Base-by-base conservation (phyloP, 2,329 filamentous ascomycete genomes). In the Aaosphaeria arxii region DNA sequence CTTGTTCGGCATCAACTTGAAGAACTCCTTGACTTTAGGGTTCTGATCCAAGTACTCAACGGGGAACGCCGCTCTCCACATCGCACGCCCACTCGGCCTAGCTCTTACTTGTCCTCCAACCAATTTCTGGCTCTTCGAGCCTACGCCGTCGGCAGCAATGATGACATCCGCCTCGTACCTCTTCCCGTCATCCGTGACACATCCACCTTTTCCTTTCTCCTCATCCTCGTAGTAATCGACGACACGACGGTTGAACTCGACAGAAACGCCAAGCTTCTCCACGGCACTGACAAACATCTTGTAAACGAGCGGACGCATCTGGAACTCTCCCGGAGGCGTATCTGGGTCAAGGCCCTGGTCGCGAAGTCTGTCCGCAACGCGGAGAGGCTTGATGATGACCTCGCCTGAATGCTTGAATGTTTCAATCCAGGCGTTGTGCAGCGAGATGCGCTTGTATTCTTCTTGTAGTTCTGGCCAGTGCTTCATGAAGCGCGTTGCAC, bases 271-370 rank as follows among this genome's bases (percentile, higher is more conserved):
- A 2, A 74, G 65, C 47, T 67, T 72, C 55, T 77, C 69, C 28
- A 79, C 73, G 45, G 78, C 74, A 46, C 65, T 69, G 11, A 79
- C 71, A 51, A 80, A 79, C 77, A 81, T 81, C 58, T 74, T 73
- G 64, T 81, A 81, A 11, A 81, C 73, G 3, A 80, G 71, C 4
- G 77, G 78, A 11, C 78, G 74, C 75, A 82, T 79, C 58, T 81
- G 78, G 59, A 81, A 81, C 11, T 75, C 74, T 9, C 78, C 78
- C 4, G 78, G 77, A 1, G 78, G 77, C 1, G 75, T 79, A 51
- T 74, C 72, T 3, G 73, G 73, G 44, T 75, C 70, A 28, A 75
- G 56, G 5, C 73, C 73, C 44, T 70, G 66, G 1, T 71, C 73
- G 43, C 68, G 71, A 46, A 81, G 67, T 40, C 78, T 73, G 47